phyloP scores from a whole-genome alignment of 108 stramenopile species.

The Pseudonitzschia delicatissima region DNA sequence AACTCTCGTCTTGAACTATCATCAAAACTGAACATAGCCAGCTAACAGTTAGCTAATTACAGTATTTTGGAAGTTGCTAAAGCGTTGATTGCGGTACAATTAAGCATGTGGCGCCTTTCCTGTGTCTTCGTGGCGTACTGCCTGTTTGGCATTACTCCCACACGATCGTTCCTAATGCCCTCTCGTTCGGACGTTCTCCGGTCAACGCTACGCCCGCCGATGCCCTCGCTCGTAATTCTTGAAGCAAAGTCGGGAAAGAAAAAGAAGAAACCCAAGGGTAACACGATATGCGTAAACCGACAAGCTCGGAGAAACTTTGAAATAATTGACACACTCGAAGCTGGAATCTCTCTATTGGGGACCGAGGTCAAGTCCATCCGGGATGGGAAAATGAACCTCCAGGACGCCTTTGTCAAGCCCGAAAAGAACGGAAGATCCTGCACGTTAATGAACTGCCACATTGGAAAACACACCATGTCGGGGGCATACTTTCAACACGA shows the following conservation, averaged over 20 bases:
- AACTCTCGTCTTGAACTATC: no score
- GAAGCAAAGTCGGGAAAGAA: slow-evolving; percentile 36
- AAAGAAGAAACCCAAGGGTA: slow-evolving; percentile 42
- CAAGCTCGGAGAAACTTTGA: slow-evolving; percentile 57
- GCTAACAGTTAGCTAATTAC: no score
- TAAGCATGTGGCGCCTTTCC: background rate
- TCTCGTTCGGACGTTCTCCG: background rate
- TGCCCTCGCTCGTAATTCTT: background rate
- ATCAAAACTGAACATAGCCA: no score
- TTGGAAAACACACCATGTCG: slow-evolving; percentile 66
- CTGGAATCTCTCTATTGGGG: slow-evolving; percentile 70
- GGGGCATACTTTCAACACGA: slow-evolving; percentile 84
- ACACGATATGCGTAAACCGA: slow-evolving; percentile 45
- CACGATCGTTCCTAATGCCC: background rate
- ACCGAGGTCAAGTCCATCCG: slow-evolving; percentile 83
- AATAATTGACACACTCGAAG: slow-evolving; percentile 76
- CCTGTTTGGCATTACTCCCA: background rate
- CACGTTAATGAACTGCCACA: slow-evolving; percentile 74
- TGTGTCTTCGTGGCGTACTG: background rate
- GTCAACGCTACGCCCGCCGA: background rate
- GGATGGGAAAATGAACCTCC: slow-evolving; percentile 84
- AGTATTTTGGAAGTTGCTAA: no score
- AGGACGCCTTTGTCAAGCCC: slow-evolving; percentile 67
- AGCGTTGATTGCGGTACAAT: no score
- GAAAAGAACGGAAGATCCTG: slow-evolving; percentile 59